These are phyloP conservation scores for Phytophthora meadii DNA, from an alignment of 352 stramenopile genomes.

Conservation along the genomic window DNA sequence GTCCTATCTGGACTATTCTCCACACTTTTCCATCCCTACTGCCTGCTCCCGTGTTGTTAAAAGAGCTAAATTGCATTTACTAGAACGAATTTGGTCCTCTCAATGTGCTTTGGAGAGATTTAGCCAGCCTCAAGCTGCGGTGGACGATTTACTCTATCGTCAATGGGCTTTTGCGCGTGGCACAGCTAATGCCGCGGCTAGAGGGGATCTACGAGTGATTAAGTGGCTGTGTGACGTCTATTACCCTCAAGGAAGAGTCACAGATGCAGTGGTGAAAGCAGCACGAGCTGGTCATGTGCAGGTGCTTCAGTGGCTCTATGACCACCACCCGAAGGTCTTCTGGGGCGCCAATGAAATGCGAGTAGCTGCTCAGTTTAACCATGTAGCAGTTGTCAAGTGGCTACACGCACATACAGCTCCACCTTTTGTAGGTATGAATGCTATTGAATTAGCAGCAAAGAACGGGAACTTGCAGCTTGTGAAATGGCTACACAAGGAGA, in stretches of 20 bases:
- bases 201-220: constrained; percentile 31
- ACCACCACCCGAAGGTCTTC: constrained; percentile 29
- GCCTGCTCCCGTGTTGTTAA: constrained; percentile 22
- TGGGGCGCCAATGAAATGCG: constrained; percentile 48
- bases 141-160: constrained; percentile 23
- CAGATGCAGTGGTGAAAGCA: constrained; percentile 36
- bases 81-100: constrained; percentile 24
- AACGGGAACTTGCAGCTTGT: constrained; percentile 46
- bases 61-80: constrained; percentile 25
- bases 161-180: constrained; percentile 41
- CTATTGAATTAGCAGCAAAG: constrained; percentile 36
- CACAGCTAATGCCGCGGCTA: constrained; percentile 27
- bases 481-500: constrained; percentile 42
- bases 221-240: constrained; percentile 36
- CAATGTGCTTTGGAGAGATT: not conserved
- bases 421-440: constrained; percentile 38
- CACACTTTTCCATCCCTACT: constrained; percentile 17
- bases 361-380: constrained; percentile 30
- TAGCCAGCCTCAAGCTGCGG: not conserved
- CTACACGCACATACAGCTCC: constrained; percentile 35
- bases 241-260: constrained; percentile 33
- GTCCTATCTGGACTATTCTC: constrained; percentile 33
- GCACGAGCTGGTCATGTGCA: constrained; percentile 22
- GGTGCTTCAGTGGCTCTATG: constrained; percentile 38
- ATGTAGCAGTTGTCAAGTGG: constrained; percentile 38